Evolutionary conservation across 371 early-diverging fungal genomes (phyloP), one percentile per base, ranked within the genome.

Genomic region (Mortierella sp.): DNA sequence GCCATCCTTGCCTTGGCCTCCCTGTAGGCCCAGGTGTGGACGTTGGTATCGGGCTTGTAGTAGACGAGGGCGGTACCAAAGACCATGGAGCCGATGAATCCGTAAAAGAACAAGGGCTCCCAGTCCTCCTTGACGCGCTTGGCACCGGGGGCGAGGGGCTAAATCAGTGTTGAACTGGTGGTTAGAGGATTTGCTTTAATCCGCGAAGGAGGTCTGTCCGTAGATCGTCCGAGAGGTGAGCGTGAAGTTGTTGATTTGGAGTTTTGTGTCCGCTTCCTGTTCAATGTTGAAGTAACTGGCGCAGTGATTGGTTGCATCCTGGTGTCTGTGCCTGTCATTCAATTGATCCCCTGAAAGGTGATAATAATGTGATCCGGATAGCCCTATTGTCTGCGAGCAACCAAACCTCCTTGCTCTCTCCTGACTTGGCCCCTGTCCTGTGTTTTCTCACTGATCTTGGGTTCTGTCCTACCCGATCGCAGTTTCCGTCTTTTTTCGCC

Each of bases 51-150:
- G 76, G 94, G 94, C 90, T 93, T 93, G 89, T 94, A 94, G 84
- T 91, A 91, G 76, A 92, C 81, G 47, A 89, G 82, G 75, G 89
- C 90, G 58, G 91, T 83, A 72, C 90, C 91, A 72, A 91, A 77
- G 52, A 88, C 74, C 80, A 94, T 91, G 78, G 91, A 89, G 54
- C 93, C 93, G 19, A 90, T 88, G 91, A 93, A 92, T 76, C 94
- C 94, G 79, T 89, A 89, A n/a, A 84, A 48, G 78, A 88, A 90
- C 75, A 93, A 70, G 81, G 88, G 82, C 88, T 94, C 94, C 94
- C 94, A 94, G 77, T 92, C 93, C 76, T 93, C 94, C 89, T 93
- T 94, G 73, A 93, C 91, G 75, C 93, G 91, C 82, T 89, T 90
- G 91, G 92, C 79, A 21, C 89, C 88, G 34, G 87, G 79, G 50